These are phyloP conservation scores for Yamadazyma diddensiae DNA, from an alignment of 1,139 yeast genomes.

Conservation along the genomic window DNA sequence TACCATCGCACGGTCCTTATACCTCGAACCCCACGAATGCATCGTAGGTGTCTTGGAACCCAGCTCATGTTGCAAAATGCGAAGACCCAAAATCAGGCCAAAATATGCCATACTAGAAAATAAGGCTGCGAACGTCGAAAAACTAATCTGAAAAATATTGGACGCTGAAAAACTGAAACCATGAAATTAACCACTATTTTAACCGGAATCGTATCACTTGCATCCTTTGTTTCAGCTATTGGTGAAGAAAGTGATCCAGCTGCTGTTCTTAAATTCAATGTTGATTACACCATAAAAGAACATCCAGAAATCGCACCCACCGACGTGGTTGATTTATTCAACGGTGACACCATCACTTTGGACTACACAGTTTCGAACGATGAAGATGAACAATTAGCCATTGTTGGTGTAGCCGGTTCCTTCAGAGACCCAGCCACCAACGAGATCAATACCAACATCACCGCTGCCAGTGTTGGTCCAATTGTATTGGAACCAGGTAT, in stretches of 20 bases:
- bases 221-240: conserved; percentile 14
- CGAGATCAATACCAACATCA: conserved; percentile 55
- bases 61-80: too few species aligned
- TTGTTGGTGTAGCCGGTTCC: conserved; percentile 76
- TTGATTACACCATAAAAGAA: conserved; percentile 42
- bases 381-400: conserved; percentile 49
- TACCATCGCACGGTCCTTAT: too few species aligned
- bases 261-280: conserved; percentile 32
- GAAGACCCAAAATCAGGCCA: too few species aligned
- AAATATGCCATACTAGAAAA: too few species aligned
- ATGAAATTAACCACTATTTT: conserved; percentile 21
- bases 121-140: too few species aligned
- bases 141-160: too few species aligned
- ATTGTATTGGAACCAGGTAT: conserved; percentile 50
- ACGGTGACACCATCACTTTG: conserved; percentile 56
- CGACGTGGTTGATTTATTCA: conserved; percentile 42
- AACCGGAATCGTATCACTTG: conserved; percentile 16
- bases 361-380: conserved; percentile 54
- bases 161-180: neutral
- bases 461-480: conserved; percentile 67
- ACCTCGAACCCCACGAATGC: too few species aligned
- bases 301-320: conserved; percentile 32
- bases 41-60: too few species aligned
- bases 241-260: conserved; percentile 18
- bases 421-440: conserved; percentile 57